A percentile compares a stretch with the other conserved stretches of the same genome.
Conservation (phyloP, 768 basidiomycete species). For the Termitomyces bulborhizus region DNA sequence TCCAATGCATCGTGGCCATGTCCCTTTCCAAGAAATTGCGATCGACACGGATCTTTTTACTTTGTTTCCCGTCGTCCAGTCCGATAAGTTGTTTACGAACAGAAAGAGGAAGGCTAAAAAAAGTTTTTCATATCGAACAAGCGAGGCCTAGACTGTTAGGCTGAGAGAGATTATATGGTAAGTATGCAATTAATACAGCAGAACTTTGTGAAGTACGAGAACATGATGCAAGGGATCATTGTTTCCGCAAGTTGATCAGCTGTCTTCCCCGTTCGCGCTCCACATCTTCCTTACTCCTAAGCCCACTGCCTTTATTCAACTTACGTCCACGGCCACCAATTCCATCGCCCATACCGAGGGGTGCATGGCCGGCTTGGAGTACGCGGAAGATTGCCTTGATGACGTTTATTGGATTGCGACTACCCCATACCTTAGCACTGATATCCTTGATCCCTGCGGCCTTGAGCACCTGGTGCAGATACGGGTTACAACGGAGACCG, state of each 20-base stretch:
- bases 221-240: slow-evolving; percentile 8
- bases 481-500: slow-evolving; percentile 84
- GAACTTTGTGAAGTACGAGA: not conserved
- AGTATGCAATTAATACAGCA: slow-evolving; percentile 3
- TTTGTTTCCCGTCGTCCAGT: not conserved
- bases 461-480: slow-evolving; percentile 82
- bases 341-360: slow-evolving; percentile 78
- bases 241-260: slow-evolving; percentile 60
- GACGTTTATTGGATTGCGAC: slow-evolving; percentile 78
- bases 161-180: not conserved
- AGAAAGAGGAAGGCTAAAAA: too few relatives aligned
- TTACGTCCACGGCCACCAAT: slow-evolving; percentile 66
- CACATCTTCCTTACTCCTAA: slow-evolving; percentile 59
- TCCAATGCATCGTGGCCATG: not conserved
- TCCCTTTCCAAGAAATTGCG: not conserved
- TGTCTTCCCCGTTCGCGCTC: slow-evolving; percentile 82
- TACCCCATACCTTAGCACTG: slow-evolving; percentile 94
- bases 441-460: slow-evolving; percentile 95
- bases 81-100: not conserved
- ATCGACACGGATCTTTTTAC: not conserved
- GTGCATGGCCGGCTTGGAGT: slow-evolving; percentile 80
- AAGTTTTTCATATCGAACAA: not conserved
- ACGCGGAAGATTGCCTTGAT: slow-evolving; percentile 81
- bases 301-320: slow-evolving; percentile 69
- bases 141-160: not conserved